Evolutionary conservation across 2,329 filamentous ascomycete species (phyloP), one percentile per base, ranked within the genome.

Genomic region (Pestalotiopsis sp.): DNA sequence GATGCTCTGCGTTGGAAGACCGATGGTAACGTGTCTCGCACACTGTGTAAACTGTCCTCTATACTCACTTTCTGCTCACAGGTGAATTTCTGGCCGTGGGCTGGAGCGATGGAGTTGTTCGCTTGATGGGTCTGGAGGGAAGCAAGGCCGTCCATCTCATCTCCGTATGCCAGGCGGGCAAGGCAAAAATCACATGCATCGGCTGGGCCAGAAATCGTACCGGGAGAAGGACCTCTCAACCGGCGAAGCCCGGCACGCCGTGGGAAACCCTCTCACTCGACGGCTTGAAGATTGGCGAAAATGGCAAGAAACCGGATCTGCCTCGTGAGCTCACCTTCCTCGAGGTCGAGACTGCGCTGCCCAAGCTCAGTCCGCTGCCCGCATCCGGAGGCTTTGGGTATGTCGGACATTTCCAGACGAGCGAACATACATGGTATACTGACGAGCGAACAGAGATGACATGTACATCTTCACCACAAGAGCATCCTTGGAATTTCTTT

Each of bases 71-170:
- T 76, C 70, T 25, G n/a, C 12, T 49, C 11, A 5, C 68, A 92
- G 91, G 92, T 9, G 91, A 93, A 71, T 90, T 93, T 57, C 86
- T 98, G 67, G 94, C 94, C 14, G 89, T 96, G 14, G 93, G 90
- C 60, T 97, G 93, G 90, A 93, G 89, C 73, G 93, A 97, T 82
- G 92, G 93, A 36, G 88, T 88, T 6, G 89, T 96, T 23, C 90
- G 93, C 69, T 82, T 97, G 45, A 87, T 95, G 78, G 92, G 92
- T 70, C 82, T 94, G 25, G 94, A 96, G 78, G 95, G 90, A 74
- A 92, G 90, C 78, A 97, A 95, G 80, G 89, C 92, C 13, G 90
- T 94, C 23, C 92, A 96, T 78, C 89, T 92, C 75, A 91, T 93
- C 75, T 80, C 80, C 17, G 81, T 90, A 67, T 84, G 82, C 74